Percentiles rank a stretch among this genome's conserved stretches.
Conservation (phyloP, 83 land plant genomes). For the Thuja plicata region DNA sequence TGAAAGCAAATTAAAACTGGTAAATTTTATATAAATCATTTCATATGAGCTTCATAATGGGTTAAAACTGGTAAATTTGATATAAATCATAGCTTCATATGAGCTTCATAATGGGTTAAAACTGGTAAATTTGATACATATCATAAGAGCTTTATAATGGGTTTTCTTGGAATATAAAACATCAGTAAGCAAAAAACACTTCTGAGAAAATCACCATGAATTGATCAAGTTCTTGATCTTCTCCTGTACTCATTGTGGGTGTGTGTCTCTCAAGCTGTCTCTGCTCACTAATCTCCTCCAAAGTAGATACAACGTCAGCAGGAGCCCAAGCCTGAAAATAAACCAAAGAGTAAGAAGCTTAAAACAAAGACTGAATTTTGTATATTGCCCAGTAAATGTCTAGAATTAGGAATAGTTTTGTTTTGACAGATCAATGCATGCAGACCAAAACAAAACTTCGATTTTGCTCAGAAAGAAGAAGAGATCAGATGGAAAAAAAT, state of each 20-base stretch:
- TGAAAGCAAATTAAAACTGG: neutral
- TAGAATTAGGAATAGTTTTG: no score
- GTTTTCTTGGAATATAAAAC: neutral
- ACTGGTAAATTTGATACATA: no score
- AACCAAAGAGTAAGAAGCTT: slow-evolving; percentile 13
- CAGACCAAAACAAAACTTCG: no score
- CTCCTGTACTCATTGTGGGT: no score
- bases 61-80: neutral
- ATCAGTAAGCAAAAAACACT: neutral
- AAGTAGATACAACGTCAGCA: slow-evolving; percentile 45
- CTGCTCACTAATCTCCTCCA: slow-evolving; percentile 30
- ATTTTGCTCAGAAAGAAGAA: no score
- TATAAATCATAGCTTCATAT: no score
- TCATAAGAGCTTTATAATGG: no score
- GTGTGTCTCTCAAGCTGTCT: no score
- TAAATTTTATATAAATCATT: neutral
- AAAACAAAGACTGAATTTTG: neutral
- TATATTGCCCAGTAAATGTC: neutral
- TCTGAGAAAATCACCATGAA: no score
- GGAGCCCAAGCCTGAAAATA: slow-evolving; percentile 58
- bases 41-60: neutral
- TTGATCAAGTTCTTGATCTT: no score
- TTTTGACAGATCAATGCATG: no score
- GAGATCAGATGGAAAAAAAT: no score
- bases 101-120: neutral